These are phyloP conservation scores for Metschnikowia lunata DNA, from an alignment of 805 yeast genomes.

Conservation along the genomic window DNA sequence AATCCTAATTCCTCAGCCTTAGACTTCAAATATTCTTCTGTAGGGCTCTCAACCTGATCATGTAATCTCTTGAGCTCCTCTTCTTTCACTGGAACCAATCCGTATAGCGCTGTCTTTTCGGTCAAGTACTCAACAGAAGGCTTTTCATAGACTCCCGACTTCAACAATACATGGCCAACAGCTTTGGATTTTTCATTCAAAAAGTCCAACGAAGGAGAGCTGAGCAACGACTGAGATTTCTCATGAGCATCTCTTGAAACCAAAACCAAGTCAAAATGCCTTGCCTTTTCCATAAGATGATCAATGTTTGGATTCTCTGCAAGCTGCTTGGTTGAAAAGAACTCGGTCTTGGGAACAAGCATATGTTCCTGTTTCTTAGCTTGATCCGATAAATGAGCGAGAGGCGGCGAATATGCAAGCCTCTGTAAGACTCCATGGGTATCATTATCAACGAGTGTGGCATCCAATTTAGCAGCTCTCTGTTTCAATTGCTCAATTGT, in stretches of 20 bases:
- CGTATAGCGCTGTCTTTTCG: conserved; percentile 6
- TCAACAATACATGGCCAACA: conserved; percentile 1
- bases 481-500: conserved; percentile 14
- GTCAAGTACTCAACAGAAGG: conserved; percentile 7
- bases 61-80: conserved; percentile 1
- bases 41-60: conserved; percentile 1
- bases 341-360: conserved; percentile 1
- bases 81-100: conserved; percentile 1
- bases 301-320: conserved; percentile 6
- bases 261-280: conserved; percentile 1
- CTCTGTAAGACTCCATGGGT: conserved; percentile 8
- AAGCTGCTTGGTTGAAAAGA: neutral
- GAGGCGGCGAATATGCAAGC: conserved; percentile 16
- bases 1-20: conserved; percentile 14
- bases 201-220: conserved; percentile 2
- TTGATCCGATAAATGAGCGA: conserved; percentile 15
- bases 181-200: conserved; percentile 4
- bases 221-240: neutral
- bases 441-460: conserved; percentile 3
- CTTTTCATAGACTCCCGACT: conserved; percentile 1
- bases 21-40: conserved; percentile 2
- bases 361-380: conserved; percentile 3
- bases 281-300: conserved; percentile 7
- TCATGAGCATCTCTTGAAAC: conserved; percentile 2
- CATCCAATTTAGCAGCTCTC: conserved; percentile 6